These are phyloP conservation scores for Suhomyces choctaworum DNA, from an alignment of 1,139 yeast genomes.

Conservation along the genomic window DNA sequence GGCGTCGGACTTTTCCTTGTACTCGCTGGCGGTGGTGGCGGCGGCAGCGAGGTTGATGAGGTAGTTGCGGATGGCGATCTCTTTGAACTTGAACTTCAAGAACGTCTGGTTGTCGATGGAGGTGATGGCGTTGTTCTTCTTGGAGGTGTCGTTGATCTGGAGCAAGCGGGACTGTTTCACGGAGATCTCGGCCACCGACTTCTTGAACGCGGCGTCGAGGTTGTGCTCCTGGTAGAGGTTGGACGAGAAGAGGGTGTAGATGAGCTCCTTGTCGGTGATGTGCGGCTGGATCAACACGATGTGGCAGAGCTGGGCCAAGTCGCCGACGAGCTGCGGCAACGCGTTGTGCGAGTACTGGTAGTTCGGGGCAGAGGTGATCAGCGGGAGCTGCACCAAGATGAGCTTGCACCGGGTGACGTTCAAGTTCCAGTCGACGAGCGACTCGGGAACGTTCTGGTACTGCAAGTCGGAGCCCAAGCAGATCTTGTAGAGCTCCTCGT, in stretches of 20 bases:
- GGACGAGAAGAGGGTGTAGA: constrained; percentile 41
- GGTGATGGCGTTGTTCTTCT: constrained; percentile 25
- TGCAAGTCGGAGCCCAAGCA: constrained; percentile 43
- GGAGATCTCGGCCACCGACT: constrained; percentile 53
- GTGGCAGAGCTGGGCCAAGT: constrained; percentile 43
- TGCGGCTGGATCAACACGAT: constrained; percentile 43
- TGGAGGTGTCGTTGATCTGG: constrained; percentile 37
- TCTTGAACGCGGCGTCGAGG: constrained; percentile 45
- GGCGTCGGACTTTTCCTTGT: constrained; percentile 40
- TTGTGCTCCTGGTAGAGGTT: constrained; percentile 51
- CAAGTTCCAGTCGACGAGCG: constrained; percentile 49
- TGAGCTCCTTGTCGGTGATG: constrained; percentile 46
- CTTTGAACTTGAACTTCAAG: constrained; percentile 42
- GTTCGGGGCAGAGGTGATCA: constrained; percentile 41
- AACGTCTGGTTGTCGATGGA: constrained; percentile 32
- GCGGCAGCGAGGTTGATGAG: constrained; percentile 55
- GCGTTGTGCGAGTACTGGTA: constrained; percentile 35
- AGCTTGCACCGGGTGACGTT: constrained; percentile 49
- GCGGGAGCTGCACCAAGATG: constrained; percentile 40
- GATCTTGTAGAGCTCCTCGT: constrained; percentile 37
- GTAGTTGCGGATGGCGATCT: constrained; percentile 51
- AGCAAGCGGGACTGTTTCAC: constrained; percentile 50
- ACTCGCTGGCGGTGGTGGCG: constrained; percentile 55
- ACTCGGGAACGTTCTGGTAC: constrained; percentile 44
- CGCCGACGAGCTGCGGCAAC: constrained; percentile 47